Evolutionary conservation across 2,329 filamentous ascomycete genomes (phyloP), one percentile per base, ranked within the genome.

Genomic region (Calcarisporium arbuscula): DNA sequence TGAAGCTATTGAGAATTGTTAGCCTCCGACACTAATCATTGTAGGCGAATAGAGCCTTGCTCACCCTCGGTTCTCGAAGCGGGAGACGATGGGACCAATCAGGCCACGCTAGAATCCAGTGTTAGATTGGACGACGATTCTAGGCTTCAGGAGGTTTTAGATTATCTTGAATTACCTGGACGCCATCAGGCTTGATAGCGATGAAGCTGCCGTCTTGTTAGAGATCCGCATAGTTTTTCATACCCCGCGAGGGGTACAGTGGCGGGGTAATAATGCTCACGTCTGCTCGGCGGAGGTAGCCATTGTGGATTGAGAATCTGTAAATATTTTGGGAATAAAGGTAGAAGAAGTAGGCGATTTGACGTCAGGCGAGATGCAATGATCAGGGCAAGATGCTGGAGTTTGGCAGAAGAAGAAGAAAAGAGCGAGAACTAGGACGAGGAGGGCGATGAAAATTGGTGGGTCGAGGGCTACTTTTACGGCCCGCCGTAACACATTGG

Each of bases 131-230:
- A 20, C 12, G 8, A 32, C 38, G 19, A 32, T 28, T 25, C 8
- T 9, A 10, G 4, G 12, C 5, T n/a, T n/a, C n/a, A 15, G 8
- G 3, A 7, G 16, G 18, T 18, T 22, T 19, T 2, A 32, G 6
- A 17, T 8, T 8, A 19, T 6, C 4, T 9, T 11, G 8, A 41
- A 70, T 53, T 82, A 94, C 88, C 82, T 95, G 92, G 72, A 96
- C 92, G 68, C 92, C 92, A 73, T 96, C 92, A 57, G 90, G 92
- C 88, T 98, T 98, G 80, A 98, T 87, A 65, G 92, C 92, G 79
- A 96, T 96, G 85, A 96, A 96, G 75, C 90, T 96, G 59, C 52
- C 52, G 36, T 42, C 28, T 35, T 8, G 48, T 59, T 38, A 58
- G 48, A 43, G 38, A 21, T 20, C 15, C 16, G 25, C 32, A 14